A percentile compares a stretch with the other conserved stretches of the same genome.
phyloP scores from a whole-genome alignment of 176 grass and related monocot genomes.

The Hordeum marinum region DNA sequence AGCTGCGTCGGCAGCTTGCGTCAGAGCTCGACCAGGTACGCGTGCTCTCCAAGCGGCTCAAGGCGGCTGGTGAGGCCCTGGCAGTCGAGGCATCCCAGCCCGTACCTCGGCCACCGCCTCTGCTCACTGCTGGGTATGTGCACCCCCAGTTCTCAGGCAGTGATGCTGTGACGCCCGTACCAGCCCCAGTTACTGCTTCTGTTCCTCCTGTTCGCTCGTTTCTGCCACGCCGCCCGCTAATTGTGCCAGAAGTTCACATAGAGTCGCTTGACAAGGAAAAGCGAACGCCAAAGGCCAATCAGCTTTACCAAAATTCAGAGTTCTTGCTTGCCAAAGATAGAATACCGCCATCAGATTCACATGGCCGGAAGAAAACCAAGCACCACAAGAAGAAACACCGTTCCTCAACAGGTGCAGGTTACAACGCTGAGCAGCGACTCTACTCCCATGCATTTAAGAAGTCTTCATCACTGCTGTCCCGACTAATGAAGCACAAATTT shows the following conservation, averaged over 20 bases:
- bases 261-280: slow-evolving; percentile 88
- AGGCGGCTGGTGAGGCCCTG: slow-evolving; percentile 32
- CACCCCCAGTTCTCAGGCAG: slow-evolving; percentile 51
- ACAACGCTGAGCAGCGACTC: slow-evolving; percentile 44
- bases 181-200: not conserved
- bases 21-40: slow-evolving; percentile 77
- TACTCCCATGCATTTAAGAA: slow-evolving; percentile 73
- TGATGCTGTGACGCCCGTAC: slow-evolving; percentile 27
- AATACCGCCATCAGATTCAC: slow-evolving; percentile 52
- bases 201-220: slow-evolving; percentile 6
- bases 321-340: slow-evolving; percentile 91
- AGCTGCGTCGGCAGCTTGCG: slow-evolving; percentile 54
- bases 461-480: slow-evolving; percentile 54
- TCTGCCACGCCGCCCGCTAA: slow-evolving; percentile 30
- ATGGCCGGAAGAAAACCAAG: slow-evolving; percentile 61
- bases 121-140: slow-evolving; percentile 28
- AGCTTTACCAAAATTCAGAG: slow-evolving; percentile 66
- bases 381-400: slow-evolving; percentile 57
- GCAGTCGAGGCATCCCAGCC: slow-evolving; percentile 10
- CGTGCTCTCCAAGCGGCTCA: slow-evolving; percentile 49
- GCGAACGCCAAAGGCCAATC: slow-evolving; percentile 77
- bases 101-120: not conserved
- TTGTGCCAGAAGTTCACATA: slow-evolving; percentile 39
- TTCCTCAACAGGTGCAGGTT: slow-evolving; percentile 4
- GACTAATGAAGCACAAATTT: slow-evolving; percentile 85